Base-by-base conservation (phyloP, 192 early-diverging fungal species). In the Spizellomyces sp. region DNA sequence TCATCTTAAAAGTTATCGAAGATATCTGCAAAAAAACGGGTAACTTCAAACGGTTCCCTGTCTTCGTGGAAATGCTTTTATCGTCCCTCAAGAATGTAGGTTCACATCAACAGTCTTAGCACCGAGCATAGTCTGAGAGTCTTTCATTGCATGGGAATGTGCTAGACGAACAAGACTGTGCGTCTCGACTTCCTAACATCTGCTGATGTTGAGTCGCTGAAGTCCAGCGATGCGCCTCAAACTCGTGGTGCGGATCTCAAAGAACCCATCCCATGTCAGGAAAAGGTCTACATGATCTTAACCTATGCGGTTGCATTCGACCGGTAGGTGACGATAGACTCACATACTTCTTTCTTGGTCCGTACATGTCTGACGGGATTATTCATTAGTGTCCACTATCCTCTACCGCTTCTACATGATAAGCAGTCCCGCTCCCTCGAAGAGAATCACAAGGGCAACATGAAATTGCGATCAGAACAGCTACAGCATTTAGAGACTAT, bases 21-120 rank as follows among this genome's bases (percentile, higher is more conserved):
- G 77, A 86, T 45, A 78, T 86, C 6, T 78, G 82, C 5, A 78
- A 72, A 62, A 86, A 86, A 63, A 86, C 84, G 14, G 84, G 84
- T 17, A 86, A 86, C 60, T 86, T 80, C 69, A 86, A 86, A 60
- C 75, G 80, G 44, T 86, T 83, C 66, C 42, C 71, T 4, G 74
- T 84, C 27, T 86, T 86, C 74, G 57, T 76, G 5, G 82, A 84
- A 50, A 86, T 86, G 84, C 66, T 86, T 15, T 19, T 75, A 4
- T 64, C 77, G 6, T 59, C 79, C 10, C 47, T 86, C 12, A 19
- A 65, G 27, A 36, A 36, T 36, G 27, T 36, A 36, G 27, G 27
- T 36, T 36, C 27, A 36, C 3, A 36, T 36, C 27, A 36, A 36
- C 27, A 36, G 27, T 36, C 27, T 36, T 36, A 36, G 27, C 27